Evolutionary conservation across 1,284 basidiomycete genomes (phyloP), one percentile per base, ranked within the genome.

Genomic region (Boletus sp.): DNA sequence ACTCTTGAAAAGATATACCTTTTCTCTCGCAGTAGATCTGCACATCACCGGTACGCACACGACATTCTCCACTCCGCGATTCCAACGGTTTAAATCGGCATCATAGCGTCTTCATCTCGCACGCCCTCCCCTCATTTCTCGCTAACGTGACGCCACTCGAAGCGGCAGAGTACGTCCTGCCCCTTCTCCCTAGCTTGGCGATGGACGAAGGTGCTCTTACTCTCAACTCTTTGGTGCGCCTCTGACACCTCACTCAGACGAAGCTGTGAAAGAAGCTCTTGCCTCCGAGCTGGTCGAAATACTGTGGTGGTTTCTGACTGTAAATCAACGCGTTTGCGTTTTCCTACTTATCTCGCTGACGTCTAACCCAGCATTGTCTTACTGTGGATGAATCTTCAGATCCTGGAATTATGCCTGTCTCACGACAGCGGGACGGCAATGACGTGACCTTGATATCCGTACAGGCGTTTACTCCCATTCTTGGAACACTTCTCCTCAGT

Each of bases 1-100:
- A 79, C 88, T 16, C 80, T 96, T 26, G 94, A 99, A 71, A 88
- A 90, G 61, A 96, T 97, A 57, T 98, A 96, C 70, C 77, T 98
- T 23, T 93, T 93, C 60, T 89, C 90, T 52, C 82, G 88, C 59
- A 94, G 91, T 67, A 85, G 86, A 55, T 84, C 88, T 48, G 72
- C 82, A 13, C 91, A 91, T 62, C 94, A 96, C 62, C 66, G 64
- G 64, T 65, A 48, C 22, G 64, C 48, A 57, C 78, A 59, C 17
- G 0, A 3, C 33, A 2, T 6, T 5, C 5, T 10, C n/a, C 29
- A 9, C 33, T 25, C 64, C 54, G 8, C 16, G 6, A 43, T 38
- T 16, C 8, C 29, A 48, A 19, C 40, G 23, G 17, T 40, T 56
- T 37, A 58, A 45, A 32, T 45, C 20, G 27, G 27, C 20, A 8